Evolutionary conservation across 495 filamentous ascomycete species (phyloP), one percentile per base, ranked within the genome.

Genomic region (Opeltia flavorubescens): DNA sequence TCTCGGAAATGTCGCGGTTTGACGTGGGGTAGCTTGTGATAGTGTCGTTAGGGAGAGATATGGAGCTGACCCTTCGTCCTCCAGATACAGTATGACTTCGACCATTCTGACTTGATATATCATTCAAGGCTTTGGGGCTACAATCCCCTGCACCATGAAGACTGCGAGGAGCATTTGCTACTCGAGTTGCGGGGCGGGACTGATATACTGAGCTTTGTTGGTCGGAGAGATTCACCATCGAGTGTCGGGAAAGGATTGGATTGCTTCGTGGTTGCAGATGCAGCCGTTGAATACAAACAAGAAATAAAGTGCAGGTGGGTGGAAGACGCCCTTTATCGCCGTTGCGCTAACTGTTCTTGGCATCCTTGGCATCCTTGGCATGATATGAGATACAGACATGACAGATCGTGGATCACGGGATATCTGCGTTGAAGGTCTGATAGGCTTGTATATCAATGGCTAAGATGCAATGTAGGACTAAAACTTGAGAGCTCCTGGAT

Each of bases 201-300:
- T 70, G 68, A 71, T 76, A 68, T 76, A 66, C 65, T 59, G 62
- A 61, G 59, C 62, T 59, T 54, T 66, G 56, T 53, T 71, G 55
- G 65, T 70, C 61, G 63, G 71, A 75, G 63, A 66, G 65, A 68
- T 79, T 67, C 74, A 76, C 78, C 77, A 81, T 80, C 74, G 74
- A 77, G 56, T 48, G 35, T 48, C 38, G 34, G 31, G 27, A 33
- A 45, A 34, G 13, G 15, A 11, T 47, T 21, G 46, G 20, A 23
- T 38, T 25, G 35, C 26, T 26, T 38, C 12, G 38, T 9, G 40
- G 36, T 33, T 25, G 44, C 18, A 26, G 29, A 40, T 47, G 44
- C 17, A 40, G 36, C 29, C 44, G 46, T 24, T 29, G 24, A 15
- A 48, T 26, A 17, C 8, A 4, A 46, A 29, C 13, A 28, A 44